Percentiles rank a stretch among this genome's conserved stretches.
Conservation (phyloP, 2,329 filamentous ascomycete genomes). For the Shiraia bambusicola region DNA sequence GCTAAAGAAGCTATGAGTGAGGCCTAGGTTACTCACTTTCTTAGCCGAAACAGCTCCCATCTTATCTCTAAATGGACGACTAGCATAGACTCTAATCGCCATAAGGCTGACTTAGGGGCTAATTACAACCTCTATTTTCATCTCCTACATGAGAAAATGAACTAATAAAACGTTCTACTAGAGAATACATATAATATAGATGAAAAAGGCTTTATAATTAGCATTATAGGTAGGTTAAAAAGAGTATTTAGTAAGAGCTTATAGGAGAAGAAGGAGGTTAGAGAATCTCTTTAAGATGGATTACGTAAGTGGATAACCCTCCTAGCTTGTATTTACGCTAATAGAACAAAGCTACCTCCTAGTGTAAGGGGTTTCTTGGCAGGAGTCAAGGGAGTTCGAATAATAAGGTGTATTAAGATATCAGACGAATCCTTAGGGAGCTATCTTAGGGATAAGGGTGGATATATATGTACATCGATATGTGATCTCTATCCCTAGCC, state of each 20-base stretch:
- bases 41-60: slow-evolving; percentile 6
- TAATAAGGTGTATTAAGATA: too few species aligned
- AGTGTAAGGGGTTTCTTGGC: too few species aligned
- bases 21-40: slow-evolving; percentile 19
- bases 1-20: slow-evolving; percentile 6
- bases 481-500: too few species aligned
- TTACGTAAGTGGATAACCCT: slow-evolving; percentile 10
- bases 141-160: slow-evolving; percentile 9
- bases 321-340: slow-evolving; percentile 12
- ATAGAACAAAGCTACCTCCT: slow-evolving; percentile 11
- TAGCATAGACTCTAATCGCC: slow-evolving; percentile 13
- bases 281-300: slow-evolving; percentile 8
- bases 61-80: slow-evolving; percentile 16
- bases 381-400: too few species aligned
- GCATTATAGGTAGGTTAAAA: slow-evolving; percentile 6
- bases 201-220: slow-evolving; percentile 8
- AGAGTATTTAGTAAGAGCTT: slow-evolving; percentile 8
- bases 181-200: slow-evolving; percentile 14
- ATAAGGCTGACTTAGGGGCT: slow-evolving; percentile 18
- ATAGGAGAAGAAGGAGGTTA: slow-evolving; percentile 1
- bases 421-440: too few species aligned
- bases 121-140: slow-evolving; percentile 22
- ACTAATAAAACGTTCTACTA: slow-evolving; percentile 7
- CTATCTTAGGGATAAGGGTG: too few species aligned
- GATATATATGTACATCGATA: too few species aligned